Percentiles rank a stretch among this genome's conserved stretches.
These are phyloP conservation scores for Penicillium coffeae DNA, from an alignment of 495 filamentous ascomycete genomes.

Conservation along the genomic window DNA sequence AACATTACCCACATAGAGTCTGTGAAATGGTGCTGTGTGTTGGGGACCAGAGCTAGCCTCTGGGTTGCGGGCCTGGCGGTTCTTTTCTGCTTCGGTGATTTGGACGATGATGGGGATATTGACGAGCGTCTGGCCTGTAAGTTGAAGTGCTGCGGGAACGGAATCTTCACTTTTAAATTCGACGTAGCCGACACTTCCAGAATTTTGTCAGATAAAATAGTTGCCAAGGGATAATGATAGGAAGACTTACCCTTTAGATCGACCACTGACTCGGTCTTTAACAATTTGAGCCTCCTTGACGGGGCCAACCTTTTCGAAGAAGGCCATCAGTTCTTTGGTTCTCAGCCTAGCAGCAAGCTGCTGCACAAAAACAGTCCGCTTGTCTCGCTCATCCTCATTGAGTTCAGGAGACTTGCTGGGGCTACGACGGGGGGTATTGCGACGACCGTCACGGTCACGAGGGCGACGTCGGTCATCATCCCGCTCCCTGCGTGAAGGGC, in stretches of 20 bases:
- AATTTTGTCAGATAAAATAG: constrained; percentile 4
- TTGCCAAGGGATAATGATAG: constrained; percentile 2
- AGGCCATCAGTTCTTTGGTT: constrained; percentile 87
- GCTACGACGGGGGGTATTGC: constrained; percentile 47
- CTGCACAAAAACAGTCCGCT: constrained; percentile 96
- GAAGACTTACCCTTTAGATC: constrained; percentile 84
- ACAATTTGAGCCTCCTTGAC: constrained; percentile 99
- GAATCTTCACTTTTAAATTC: constrained; percentile 98
- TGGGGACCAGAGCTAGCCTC: constrained; percentile 62
- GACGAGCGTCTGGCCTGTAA: constrained; percentile 97
- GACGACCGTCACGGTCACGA: constrained; percentile 54
- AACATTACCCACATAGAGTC: constrained; percentile 98
- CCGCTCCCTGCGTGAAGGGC: constrained; percentile 47
- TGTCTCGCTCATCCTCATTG: constrained; percentile 94
- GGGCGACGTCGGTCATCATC: constrained; percentile 21
- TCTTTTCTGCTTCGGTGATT: constrained; percentile 98
- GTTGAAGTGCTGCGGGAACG: constrained; percentile 88
- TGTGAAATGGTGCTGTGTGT: constrained; percentile 89
- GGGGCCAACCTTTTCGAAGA: constrained; percentile 94
- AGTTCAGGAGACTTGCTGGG: constrained; percentile 58
- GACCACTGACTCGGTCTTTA: constrained; percentile 94
- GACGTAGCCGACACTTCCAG: constrained; percentile 89
- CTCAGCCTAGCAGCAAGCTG: constrained; percentile 90
- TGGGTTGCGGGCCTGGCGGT: constrained; percentile 87
- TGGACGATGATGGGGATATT: constrained; percentile 98